Evolutionary conservation across 495 filamentous ascomycete genomes (phyloP).

Genomic region (Xylaria grammica): DNA sequence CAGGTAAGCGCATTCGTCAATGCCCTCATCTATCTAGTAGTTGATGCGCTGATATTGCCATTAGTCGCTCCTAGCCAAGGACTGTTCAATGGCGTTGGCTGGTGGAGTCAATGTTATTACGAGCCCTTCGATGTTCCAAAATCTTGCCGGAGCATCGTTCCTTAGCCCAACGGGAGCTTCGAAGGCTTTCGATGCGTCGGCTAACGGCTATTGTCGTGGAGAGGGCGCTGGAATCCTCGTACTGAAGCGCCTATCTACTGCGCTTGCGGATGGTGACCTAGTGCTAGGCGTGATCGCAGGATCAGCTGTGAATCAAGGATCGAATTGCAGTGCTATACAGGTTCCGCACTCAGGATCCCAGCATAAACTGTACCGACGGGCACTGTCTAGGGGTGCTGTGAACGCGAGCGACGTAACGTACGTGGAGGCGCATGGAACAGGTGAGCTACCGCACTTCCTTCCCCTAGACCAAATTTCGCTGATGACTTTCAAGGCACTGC

Average conservation of each 20-base stretch:
- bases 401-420: conserved; percentile 34
- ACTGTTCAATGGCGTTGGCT: conserved; percentile 46
- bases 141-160: conserved; percentile 46
- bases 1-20: conserved; percentile 28
- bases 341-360: conserved; percentile 44
- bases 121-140: conserved; percentile 32
- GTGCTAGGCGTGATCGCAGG: conserved; percentile 61
- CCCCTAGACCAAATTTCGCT: not conserved
- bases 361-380: conserved; percentile 38
- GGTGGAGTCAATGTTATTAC: conserved; percentile 40
- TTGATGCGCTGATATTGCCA: not conserved
- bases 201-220: conserved; percentile 63
- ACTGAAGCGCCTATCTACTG: conserved; percentile 57
- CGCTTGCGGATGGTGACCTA: conserved; percentile 45
- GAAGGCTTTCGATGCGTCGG: conserved; percentile 45
- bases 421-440: conserved; percentile 51
- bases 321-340: conserved; percentile 39
- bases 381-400: conserved; percentile 20
- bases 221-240: conserved; percentile 60
- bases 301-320: conserved; percentile 54
- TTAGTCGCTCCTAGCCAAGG: conserved; percentile 38
- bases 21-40: not conserved
- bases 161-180: conserved; percentile 43
- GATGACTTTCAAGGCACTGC: not conserved
- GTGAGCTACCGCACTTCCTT: conserved; percentile 22